Evolutionary conservation across 1,284 basidiomycete genomes (phyloP).

Genomic region (Fomitopsis betulina): DNA sequence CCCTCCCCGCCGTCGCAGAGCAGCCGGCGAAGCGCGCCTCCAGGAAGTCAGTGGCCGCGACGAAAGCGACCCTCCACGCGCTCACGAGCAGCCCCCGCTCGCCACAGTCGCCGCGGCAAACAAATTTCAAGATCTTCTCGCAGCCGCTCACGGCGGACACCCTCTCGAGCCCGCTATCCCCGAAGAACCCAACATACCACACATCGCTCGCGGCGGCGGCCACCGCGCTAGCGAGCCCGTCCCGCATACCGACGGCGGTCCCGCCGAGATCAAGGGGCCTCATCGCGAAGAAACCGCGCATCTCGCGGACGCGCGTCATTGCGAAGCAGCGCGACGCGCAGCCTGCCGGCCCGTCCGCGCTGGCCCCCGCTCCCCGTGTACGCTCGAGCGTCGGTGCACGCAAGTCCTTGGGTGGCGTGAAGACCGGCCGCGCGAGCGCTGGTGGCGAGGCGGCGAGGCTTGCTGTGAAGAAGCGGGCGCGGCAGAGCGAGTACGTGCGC

Average conservation of each 20-base stretch:
- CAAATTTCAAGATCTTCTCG: constrained; percentile 53
- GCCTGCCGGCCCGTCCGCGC: constrained; percentile 5
- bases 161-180: constrained; percentile 32
- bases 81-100: constrained; percentile 39
- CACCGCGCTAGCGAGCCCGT: constrained; percentile 20
- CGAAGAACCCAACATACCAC: constrained; percentile 24
- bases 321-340: constrained; percentile 58
- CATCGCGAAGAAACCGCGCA: constrained; percentile 59
- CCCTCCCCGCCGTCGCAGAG: constrained; percentile 12
- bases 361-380: constrained; percentile 14
- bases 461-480: constrained; percentile 59
- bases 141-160: constrained; percentile 35
- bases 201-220: constrained; percentile 31
- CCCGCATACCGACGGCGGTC: constrained; percentile 17
- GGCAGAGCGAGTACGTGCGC: constrained; percentile 60
- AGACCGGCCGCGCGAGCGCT: constrained; percentile 28
- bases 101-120: constrained; percentile 27
- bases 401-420: constrained; percentile 41
- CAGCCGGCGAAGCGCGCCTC: constrained; percentile 8
- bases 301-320: constrained; percentile 75
- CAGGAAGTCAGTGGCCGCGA: constrained; percentile 9
- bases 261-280: constrained; percentile 36
- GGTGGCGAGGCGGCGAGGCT: constrained; percentile 39
- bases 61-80: constrained; percentile 29
- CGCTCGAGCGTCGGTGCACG: constrained; percentile 57